These are phyloP conservation scores for Talaromyces sp. DNA, from an alignment of 2,329 filamentous ascomycete species.

Conservation along the genomic window DNA sequence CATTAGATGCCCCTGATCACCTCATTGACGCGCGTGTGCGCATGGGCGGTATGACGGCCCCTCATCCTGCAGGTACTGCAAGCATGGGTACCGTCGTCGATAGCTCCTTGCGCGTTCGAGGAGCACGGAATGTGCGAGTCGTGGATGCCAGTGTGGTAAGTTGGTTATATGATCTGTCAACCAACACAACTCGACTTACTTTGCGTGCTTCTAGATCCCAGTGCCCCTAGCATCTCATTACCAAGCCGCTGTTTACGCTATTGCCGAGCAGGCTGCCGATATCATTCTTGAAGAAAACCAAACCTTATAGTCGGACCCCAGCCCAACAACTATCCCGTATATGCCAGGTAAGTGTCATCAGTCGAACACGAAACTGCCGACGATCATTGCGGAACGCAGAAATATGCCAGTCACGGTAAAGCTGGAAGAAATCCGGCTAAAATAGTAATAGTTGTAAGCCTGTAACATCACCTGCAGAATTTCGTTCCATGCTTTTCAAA, in stretches of 20 bases:
- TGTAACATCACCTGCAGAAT: too few relatives aligned
- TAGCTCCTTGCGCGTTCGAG: not conserved
- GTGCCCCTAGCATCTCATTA: not conserved
- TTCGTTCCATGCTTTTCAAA: too few relatives aligned
- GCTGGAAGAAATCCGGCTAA: too few relatives aligned
- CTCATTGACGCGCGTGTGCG: not conserved
- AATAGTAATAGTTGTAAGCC: too few relatives aligned
- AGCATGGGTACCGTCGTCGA: not conserved
- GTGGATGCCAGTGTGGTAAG: not conserved
- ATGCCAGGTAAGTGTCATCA: not conserved
- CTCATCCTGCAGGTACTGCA: not conserved
- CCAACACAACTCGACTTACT: not conserved
- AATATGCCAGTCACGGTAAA: too few relatives aligned
- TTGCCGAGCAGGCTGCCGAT: not conserved
- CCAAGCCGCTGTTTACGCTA: not conserved
- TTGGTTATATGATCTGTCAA: not conserved
- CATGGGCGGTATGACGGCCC: not conserved
- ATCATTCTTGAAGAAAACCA: conserved; percentile 1
- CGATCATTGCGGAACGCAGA: too few relatives aligned
- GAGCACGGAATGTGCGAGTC: not conserved
- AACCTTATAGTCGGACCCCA: not conserved
- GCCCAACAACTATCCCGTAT: not conserved
- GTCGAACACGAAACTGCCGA: not conserved
- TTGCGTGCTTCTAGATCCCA: conserved; percentile 1
- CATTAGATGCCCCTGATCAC: not conserved